A percentile compares a stretch with the other conserved stretches of the same genome.
Evolutionary conservation across 2,329 filamentous ascomycete species (phyloP).

Genomic region (Pseudogymnoascus sp.): DNA sequence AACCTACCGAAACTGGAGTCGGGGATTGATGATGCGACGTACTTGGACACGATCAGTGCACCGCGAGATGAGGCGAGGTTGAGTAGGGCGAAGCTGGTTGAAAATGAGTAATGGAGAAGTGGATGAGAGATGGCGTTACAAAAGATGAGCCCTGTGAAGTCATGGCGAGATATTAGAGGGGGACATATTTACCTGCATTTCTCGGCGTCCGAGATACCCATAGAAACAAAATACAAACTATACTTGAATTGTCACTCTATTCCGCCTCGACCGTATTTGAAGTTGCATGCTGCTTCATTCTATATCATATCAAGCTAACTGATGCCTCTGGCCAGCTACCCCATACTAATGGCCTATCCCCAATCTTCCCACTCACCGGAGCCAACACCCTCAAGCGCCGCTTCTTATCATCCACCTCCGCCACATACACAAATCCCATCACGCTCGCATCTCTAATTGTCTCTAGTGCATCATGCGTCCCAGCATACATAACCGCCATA

Average conservation of each 20-base stretch:
- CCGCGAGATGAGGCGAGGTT: slow-evolving; percentile 30
- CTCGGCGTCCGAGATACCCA: slow-evolving; percentile 10
- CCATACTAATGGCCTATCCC: slow-evolving; percentile 73
- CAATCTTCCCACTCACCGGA: slow-evolving; percentile 75
- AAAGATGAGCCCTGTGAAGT: background rate
- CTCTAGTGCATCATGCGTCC: slow-evolving; percentile 59
- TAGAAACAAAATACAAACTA: slow-evolving; percentile 7
- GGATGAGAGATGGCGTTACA: background rate
- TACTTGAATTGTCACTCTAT: background rate
- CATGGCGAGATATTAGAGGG: background rate
- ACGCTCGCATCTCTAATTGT: slow-evolving; percentile 73
- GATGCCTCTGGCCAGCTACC: slow-evolving; percentile 81
- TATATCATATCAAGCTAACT: slow-evolving; percentile 36
- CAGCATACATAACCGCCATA: slow-evolving; percentile 76
- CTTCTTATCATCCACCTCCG: slow-evolving; percentile 81
- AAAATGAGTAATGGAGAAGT: background rate
- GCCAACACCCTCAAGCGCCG: slow-evolving; percentile 73
- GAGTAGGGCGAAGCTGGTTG: slow-evolving; percentile 17
- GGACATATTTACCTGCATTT: slow-evolving; percentile 7
- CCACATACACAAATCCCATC: slow-evolving; percentile 88
- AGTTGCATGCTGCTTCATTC: background rate
- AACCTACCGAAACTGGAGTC: slow-evolving; percentile 38
- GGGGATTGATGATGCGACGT: slow-evolving; percentile 49
- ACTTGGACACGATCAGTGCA: slow-evolving; percentile 56
- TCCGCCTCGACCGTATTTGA: background rate